phyloP scores from a whole-genome alignment of 345 rosid species.

The Dipteronia sinensis region DNA sequence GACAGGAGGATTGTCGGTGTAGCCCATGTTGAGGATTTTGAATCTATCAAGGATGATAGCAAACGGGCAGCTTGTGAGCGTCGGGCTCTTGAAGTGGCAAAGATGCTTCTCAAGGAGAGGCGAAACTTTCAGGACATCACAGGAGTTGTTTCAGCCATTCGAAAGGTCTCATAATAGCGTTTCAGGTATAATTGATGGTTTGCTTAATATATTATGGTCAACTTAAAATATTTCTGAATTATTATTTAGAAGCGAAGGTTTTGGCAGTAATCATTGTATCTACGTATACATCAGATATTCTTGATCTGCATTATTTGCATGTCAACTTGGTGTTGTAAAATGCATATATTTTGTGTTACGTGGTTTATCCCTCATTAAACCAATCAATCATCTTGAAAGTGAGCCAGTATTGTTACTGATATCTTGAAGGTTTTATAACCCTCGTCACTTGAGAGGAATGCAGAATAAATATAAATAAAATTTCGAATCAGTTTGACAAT shows the following conservation, averaged over 20 bases:
- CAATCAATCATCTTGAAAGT: neutral
- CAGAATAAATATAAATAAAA: no score
- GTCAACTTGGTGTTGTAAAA: neutral
- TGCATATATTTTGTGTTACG: neutral
- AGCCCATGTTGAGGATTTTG: constrained; percentile 96
- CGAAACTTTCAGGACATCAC: constrained; percentile 59
- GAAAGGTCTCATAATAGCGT: constrained; percentile 21
- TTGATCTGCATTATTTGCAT: neutral
- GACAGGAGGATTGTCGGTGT: constrained; percentile 94
- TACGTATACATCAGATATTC: neutral
- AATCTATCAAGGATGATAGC: constrained; percentile 65
- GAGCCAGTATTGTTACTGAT: neutral
- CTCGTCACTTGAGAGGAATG: neutral
- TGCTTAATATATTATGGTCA: neutral
- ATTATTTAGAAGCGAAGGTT: neutral
- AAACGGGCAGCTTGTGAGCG: constrained; percentile 72
- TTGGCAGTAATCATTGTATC: neutral
- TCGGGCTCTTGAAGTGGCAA: constrained; percentile 68
- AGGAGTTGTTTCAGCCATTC: constrained; percentile 69
- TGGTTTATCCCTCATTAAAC: no score
- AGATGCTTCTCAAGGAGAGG: constrained; percentile 76
- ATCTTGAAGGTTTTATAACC: neutral
- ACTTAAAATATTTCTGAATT: neutral
- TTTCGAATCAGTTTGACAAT: no score
- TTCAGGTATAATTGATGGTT: constrained; percentile 7